Base-by-base conservation (phyloP, 306 rosid genomes). In the Prunus kanzakura region DNA sequence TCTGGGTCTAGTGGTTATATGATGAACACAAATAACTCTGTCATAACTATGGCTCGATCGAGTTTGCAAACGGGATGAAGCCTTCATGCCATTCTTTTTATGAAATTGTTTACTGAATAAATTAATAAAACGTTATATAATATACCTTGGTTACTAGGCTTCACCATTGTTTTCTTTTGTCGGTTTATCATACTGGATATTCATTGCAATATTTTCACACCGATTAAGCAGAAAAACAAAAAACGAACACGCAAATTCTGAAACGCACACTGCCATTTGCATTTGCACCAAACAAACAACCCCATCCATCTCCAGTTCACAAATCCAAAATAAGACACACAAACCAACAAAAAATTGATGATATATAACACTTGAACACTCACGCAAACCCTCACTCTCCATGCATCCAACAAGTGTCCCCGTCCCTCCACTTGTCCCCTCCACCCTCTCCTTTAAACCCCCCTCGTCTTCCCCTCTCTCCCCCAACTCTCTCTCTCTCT, bases 361-460 rank as follows among this genome's bases (percentile, higher is more conserved):
- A 73, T 58, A 23, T 23, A 23, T 23, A 73, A 35, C 67, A 63
- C 67, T 47, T 2, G 25, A 64, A 35, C 13, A 35, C 25, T 35
- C 49, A 64, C 19, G 69, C 69, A 64, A 35, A 64, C 50, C 1
- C 15, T 18, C 69, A 3, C 49, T 64, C 69, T 18, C 69, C 49
- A 9, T n/a, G 25, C 3, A 64, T 64, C 49, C 49, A 19, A 35
- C 69, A 64, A 5, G 49, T 64, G 69, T 64, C 69, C 69, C 16
- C 89, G 75, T 18, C 18, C 61, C 55, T 23, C 84, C 87, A 83
- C 87, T 78, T 86, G 89, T 80, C 88, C 67, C 19, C 69, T 15
- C 68, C 64, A 35, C 76, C 76, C 60, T n/a, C 77, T 23, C 38
- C 75, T 63, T 68, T 13, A 16, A 81, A 35, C 70, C 10, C 73